A percentile compares a stretch with the other conserved stretches of the same genome.
Conservation (phyloP, 345 rosid genomes). For the Microcos paniculata region DNA sequence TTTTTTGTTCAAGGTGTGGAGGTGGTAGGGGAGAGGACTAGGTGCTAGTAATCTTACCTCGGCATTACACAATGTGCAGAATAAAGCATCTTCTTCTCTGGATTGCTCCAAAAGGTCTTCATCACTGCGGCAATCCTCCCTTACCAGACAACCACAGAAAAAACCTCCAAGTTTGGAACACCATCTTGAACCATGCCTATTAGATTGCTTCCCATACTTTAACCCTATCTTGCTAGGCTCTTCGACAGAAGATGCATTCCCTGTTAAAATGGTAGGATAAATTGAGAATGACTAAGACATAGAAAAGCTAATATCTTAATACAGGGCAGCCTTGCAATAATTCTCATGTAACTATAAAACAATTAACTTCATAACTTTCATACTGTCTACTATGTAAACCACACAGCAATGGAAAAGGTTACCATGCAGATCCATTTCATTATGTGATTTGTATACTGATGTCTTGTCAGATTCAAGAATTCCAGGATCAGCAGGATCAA, state of each 20-base stretch:
- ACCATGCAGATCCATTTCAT: slow-evolving; percentile 46
- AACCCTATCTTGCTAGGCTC: slow-evolving; percentile 44
- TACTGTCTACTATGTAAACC: slow-evolving; percentile 1
- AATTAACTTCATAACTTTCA: slow-evolving; percentile 3
- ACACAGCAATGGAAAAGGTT: slow-evolving; percentile 11
- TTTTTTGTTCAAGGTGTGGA: background rate
- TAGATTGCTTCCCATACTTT: slow-evolving; percentile 39
- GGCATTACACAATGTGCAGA: slow-evolving; percentile 92
- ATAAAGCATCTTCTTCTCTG: slow-evolving; percentile 70
- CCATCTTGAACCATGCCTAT: slow-evolving; percentile 44
- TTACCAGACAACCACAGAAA: slow-evolving; percentile 61
- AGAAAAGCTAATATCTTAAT: background rate
- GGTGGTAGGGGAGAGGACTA: background rate
- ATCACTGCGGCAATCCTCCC: slow-evolving; percentile 73
- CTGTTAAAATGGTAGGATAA: slow-evolving; percentile 31
- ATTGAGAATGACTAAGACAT: slow-evolving; percentile 1
- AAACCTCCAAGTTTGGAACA: slow-evolving; percentile 49
- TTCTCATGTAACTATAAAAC: background rate
- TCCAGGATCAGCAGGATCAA: slow-evolving; percentile 96
- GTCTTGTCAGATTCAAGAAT: slow-evolving; percentile 56
- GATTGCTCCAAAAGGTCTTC: slow-evolving; percentile 40
- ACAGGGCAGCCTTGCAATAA: background rate
- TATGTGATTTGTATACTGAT: slow-evolving; percentile 58
- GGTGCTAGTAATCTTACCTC: slow-evolving; percentile 45
- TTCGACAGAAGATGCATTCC: slow-evolving; percentile 46